Evolutionary conservation across 129 eudicot species (phyloP), one percentile per base, ranked within the genome.

Genomic region (Cynara cardunculus): DNA sequence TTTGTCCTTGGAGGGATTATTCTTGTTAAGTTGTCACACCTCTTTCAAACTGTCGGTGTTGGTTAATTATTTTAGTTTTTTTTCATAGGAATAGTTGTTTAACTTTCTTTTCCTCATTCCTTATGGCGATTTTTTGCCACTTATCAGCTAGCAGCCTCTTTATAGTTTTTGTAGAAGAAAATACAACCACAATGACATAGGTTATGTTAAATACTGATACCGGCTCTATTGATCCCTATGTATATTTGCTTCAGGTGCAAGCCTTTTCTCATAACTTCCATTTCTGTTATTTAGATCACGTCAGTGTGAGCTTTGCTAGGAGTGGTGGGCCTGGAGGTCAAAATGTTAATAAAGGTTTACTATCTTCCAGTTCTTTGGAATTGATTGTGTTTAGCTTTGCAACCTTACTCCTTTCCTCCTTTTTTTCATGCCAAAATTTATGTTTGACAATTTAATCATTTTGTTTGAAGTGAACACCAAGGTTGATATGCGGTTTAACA

Each of bases 301-400:
- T 95, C 35, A 80, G 81, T 13, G 84, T 95, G 82, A 90, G 86
- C 91, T 95, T 89, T 87, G 99, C 97, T 18, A 90, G 97, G 79
- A 95, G 97, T 82, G 96, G 99, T 31, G 99, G 99, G 25, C 91
- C 97, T 56, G 97, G 97, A 61, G 97, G 96, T 81, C 97, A 90
- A 89, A 92, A 92, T 88, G 96, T 92, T 76, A 92, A 95, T 82
- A 95, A 95, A 95, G 99, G 99, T 95, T 62, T 81, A 84, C 70
- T 69, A 78, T 24, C 28, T 77, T 72, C 3, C 32, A 61, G 13
- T 39, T 35, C 71, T 53, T 79, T 56, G 31, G 66, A 78, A 70
- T 31, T 16, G 61, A 78, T 84, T 78, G 31, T 35, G 67, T 69
- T 53, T 39, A 28, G 2, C 28, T 37, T 19, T 12, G 56, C 56